These are phyloP conservation scores for Cryptococcus sp. DNA, from an alignment of 1,284 basidiomycete genomes.

Conservation along the genomic window DNA sequence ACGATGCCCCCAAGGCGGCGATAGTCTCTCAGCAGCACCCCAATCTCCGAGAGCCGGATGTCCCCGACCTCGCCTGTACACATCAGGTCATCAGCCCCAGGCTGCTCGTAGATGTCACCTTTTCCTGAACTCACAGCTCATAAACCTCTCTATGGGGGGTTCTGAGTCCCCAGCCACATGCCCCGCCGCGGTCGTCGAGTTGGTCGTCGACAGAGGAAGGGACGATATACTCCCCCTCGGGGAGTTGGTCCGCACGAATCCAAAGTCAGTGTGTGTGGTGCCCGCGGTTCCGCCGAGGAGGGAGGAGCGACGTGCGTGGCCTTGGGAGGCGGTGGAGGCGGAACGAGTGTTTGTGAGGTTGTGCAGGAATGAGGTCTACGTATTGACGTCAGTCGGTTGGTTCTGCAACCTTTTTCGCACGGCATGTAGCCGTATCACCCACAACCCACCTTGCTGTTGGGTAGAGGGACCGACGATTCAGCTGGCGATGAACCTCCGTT, in stretches of 20 bases:
- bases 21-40: conserved; percentile 70
- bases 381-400: background rate
- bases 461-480: background rate
- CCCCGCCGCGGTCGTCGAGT: background rate
- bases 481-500: background rate
- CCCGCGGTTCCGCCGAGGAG: conserved; percentile 14
- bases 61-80: conserved; percentile 61
- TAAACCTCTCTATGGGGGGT: conserved; percentile 43
- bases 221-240: conserved; percentile 21
- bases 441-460: conserved; percentile 9
- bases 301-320: conserved; percentile 22
- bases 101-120: too few relatives aligned
- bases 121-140: conserved; percentile 38
- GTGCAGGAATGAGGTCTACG: conserved; percentile 4
- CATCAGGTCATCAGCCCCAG: background rate
- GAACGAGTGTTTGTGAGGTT: conserved; percentile 6
- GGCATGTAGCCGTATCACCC: too few relatives aligned
- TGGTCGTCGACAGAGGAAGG: conserved; percentile 9
- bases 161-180: conserved; percentile 16
- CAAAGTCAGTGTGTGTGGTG: conserved; percentile 1
- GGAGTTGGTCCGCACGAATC: conserved; percentile 9
- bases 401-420: background rate
- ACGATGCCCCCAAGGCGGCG: conserved; percentile 52
- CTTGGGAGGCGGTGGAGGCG: background rate
- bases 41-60: conserved; percentile 68